These are phyloP conservation scores for Eucalyptus leucophloia DNA, from an alignment of 345 rosid genomes.

Conservation along the genomic window DNA sequence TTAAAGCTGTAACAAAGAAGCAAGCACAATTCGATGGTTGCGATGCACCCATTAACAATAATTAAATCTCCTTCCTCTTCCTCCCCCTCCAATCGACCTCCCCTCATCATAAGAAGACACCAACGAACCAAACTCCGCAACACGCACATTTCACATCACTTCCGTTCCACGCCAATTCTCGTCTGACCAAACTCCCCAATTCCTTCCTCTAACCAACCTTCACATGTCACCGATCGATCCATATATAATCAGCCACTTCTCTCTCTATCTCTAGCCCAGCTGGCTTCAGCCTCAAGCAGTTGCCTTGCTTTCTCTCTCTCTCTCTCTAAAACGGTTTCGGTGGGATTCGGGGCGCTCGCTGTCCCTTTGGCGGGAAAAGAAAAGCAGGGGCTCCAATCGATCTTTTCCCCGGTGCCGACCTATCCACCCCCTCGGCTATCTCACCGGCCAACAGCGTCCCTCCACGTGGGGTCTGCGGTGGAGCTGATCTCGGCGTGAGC, in stretches of 20 bases:
- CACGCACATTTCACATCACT: neutral
- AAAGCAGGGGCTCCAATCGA: neutral
- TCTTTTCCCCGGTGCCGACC: neutral
- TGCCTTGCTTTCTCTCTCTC: neutral
- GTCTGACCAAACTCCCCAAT: neutral
- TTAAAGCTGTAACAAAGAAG: slow-evolving; percentile 6
- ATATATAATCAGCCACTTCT: neutral
- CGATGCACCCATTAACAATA: neutral
- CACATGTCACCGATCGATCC: neutral
- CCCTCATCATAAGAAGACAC: neutral
- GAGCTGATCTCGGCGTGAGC: neutral
- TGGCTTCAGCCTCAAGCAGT: neutral
- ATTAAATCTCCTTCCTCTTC: neutral
- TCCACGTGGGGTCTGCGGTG: neutral
- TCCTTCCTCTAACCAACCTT: neutral
- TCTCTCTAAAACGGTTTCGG: neutral
- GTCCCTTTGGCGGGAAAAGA: neutral
- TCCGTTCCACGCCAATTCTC: neutral
- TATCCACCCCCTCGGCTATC: neutral
- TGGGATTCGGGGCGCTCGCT: neutral
- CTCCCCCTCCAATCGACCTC: neutral
- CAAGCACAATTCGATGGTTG: neutral
- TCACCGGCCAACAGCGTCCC: neutral
- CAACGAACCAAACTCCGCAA: neutral
- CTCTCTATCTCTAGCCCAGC: neutral